Conservation (phyloP, 257 asterid genomes). For the Nicotiana paniculata region DNA sequence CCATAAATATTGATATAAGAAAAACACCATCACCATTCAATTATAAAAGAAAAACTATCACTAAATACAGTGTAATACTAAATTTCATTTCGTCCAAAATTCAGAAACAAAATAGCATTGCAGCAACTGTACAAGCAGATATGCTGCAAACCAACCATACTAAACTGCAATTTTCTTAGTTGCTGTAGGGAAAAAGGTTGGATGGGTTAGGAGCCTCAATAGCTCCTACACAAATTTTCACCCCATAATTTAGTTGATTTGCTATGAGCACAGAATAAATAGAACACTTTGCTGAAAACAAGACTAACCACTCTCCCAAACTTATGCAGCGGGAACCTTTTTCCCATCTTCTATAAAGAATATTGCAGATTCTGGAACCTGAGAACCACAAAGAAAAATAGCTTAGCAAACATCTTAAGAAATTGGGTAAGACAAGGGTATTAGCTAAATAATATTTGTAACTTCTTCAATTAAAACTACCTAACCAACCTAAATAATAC, state of each 20-base stretch:
- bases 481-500: background rate
- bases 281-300: conserved; percentile 9
- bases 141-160: conserved; percentile 4
- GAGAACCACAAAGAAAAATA: conserved; percentile 5
- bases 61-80: background rate
- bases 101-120: background rate
- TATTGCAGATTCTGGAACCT: conserved; percentile 83
- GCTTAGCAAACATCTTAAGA: background rate
- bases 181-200: background rate
- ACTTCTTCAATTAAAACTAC: background rate
- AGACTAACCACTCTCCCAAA: conserved; percentile 9
- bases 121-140: conserved; percentile 6
- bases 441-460: background rate
- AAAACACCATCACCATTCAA: background rate
- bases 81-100: background rate
- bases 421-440: background rate
- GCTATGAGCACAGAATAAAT: background rate
- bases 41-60: background rate
- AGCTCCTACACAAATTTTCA: background rate
- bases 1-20: background rate
- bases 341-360: conserved; percentile 89
- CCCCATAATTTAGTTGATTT: background rate
- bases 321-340: conserved; percentile 70
- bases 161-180: background rate
- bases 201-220: background rate